Conservation (phyloP, 495 filamentous ascomycete genomes). For the Neurospora sublineolata region DNA sequence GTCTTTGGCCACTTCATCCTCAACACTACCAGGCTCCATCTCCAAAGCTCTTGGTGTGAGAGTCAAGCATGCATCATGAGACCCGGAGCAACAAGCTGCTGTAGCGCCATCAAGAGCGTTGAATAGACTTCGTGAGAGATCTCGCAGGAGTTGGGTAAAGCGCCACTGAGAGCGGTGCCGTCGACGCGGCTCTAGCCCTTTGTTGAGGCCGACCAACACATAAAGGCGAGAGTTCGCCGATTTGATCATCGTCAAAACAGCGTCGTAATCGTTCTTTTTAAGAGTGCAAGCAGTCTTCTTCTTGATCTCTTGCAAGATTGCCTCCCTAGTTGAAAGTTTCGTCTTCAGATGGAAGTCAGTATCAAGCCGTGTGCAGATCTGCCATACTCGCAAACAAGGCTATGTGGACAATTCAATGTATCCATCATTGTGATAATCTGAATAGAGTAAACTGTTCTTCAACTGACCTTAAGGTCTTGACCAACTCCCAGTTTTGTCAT, state of each 20-base stretch:
- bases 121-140: neutral
- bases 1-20: conserved; percentile 1
- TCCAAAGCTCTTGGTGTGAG: conserved; percentile 1
- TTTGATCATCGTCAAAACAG: neutral
- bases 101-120: neutral
- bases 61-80: neutral
- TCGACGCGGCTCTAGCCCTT: neutral
- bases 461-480: too few species aligned
- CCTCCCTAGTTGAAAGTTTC: neutral
- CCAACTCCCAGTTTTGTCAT: neutral
- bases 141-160: conserved; percentile 1
- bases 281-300: neutral
- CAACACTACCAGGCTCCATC: neutral
- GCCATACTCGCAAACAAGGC: too few species aligned
- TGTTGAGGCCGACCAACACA: neutral
- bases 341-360: too few species aligned
- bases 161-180: neutral
- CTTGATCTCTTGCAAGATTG: conserved; percentile 1
- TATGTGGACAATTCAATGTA: too few species aligned
- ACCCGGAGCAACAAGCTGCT: neutral
- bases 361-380: too few species aligned
- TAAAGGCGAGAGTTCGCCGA: conserved; percentile 1
- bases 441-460: too few species aligned
- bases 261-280: conserved; percentile 3
- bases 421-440: too few species aligned